phyloP scores from a whole-genome alignment of 108 stramenopile species.

The Cyclotella baltica region DNA sequence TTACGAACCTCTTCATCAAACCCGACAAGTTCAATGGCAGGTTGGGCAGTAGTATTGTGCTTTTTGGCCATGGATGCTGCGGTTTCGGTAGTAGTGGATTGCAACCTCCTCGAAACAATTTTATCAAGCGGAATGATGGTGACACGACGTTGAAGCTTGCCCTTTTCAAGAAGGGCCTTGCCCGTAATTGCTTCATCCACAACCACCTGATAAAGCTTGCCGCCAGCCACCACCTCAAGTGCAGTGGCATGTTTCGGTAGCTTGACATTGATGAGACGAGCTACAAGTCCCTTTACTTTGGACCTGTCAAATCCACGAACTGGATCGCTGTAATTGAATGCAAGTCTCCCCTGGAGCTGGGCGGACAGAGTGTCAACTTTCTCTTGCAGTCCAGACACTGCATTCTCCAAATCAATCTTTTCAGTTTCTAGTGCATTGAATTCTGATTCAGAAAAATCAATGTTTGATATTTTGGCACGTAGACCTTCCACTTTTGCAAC shows the following conservation, averaged over 20 bases:
- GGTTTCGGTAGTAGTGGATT: slow-evolving; percentile 48
- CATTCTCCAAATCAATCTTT: slow-evolving; percentile 67
- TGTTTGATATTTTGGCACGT: slow-evolving; percentile 41
- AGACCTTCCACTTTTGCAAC: slow-evolving; percentile 61
- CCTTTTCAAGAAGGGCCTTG: slow-evolving; percentile 94
- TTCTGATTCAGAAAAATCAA: slow-evolving; percentile 68
- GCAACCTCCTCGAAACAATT: slow-evolving; percentile 72
- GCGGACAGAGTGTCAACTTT: slow-evolving; percentile 81
- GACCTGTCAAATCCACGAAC: slow-evolving; percentile 92
- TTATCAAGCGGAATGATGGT: slow-evolving; percentile 99
- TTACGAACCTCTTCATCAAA: slow-evolving; percentile 93
- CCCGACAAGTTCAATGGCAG: slow-evolving; percentile 96
- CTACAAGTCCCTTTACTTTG: slow-evolving; percentile 96
- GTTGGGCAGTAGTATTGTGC: slow-evolving; percentile 75
- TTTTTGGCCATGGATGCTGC: slow-evolving; percentile 79
- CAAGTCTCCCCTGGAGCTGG: slow-evolving; percentile 87
- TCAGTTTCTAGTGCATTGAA: slow-evolving; percentile 74
- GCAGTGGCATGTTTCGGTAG: slow-evolving; percentile 87
- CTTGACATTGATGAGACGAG: slow-evolving; percentile 87
- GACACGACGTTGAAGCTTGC: slow-evolving; percentile 92
- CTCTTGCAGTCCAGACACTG: slow-evolving; percentile 61
- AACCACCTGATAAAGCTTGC: slow-evolving; percentile 96
- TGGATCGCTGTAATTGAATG: slow-evolving; percentile 94
- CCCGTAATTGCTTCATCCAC: slow-evolving; percentile 97
- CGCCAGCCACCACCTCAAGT: slow-evolving; percentile 97